Evolutionary conservation across 805 yeast genomes (phyloP).

Genomic region (Starmerella davenportii): DNA sequence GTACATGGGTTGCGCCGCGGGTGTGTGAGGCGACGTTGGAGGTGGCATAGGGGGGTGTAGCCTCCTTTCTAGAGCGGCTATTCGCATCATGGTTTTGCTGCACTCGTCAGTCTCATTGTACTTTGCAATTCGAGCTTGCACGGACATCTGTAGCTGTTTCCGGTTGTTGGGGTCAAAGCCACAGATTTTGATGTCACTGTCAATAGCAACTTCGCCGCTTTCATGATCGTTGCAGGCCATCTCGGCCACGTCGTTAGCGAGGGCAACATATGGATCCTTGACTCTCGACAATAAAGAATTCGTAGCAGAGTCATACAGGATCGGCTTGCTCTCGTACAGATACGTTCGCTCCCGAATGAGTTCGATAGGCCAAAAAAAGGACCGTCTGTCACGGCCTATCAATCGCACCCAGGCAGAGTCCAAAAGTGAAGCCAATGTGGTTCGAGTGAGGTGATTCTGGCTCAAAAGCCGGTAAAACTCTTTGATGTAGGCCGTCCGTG

Average conservation of each 20-base stretch:
- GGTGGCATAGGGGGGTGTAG: constrained; percentile 11
- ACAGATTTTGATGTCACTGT: neutral
- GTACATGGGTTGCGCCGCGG: neutral
- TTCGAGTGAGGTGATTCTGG: constrained; percentile 5
- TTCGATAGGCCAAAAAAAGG: neutral
- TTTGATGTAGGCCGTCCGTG: constrained; percentile 12
- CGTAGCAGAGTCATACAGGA: neutral
- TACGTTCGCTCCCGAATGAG: neutral
- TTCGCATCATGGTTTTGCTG: neutral
- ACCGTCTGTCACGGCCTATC: neutral
- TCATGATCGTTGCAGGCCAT: neutral
- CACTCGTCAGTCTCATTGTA: no score
- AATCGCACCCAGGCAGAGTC: neutral
- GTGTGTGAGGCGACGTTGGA: constrained; percentile 10
- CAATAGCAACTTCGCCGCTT: neutral
- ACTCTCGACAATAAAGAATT: neutral
- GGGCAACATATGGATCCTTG: neutral
- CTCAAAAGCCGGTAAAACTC: constrained; percentile 7
- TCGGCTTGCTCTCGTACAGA: neutral
- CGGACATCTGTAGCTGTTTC: no score
- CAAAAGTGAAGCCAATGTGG: neutral
- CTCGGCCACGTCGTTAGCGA: neutral
- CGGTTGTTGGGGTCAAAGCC: neutral
- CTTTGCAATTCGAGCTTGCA: no score
- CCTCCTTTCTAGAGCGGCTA: constrained; percentile 1